Percentiles rank a stretch among this genome's conserved stretches.
These are phyloP conservation scores for Oxyria digyna DNA, from an alignment of 148 eudicot species.

Conservation along the genomic window DNA sequence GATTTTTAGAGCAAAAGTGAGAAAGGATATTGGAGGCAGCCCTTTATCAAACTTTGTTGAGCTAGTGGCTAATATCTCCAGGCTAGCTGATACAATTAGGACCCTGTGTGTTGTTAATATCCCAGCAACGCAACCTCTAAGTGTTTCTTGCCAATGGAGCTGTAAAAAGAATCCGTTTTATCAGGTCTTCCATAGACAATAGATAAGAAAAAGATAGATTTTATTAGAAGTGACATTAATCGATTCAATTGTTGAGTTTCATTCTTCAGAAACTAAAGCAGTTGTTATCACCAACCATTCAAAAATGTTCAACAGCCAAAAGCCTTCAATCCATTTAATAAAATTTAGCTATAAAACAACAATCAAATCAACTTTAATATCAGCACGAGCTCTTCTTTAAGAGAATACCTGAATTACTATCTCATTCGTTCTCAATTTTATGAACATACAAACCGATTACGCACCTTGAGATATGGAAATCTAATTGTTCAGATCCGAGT, in stretches of 20 bases:
- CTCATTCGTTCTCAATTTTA: slow-evolving; percentile 75
- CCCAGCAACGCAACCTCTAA: slow-evolving; percentile 86
- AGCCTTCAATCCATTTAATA: too few species aligned
- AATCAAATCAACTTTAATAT: neutral
- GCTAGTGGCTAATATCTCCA: slow-evolving; percentile 76
- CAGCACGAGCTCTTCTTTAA: neutral
- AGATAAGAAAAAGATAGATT: too few species aligned
- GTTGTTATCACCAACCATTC: too few species aligned
- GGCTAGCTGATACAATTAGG: slow-evolving; percentile 74
- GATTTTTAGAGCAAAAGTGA: neutral
- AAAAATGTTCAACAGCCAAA: too few species aligned
- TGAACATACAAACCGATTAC: too few species aligned
- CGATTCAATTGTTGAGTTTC: too few species aligned
- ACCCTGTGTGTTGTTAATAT: slow-evolving; percentile 77
- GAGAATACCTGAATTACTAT: slow-evolving; percentile 66
- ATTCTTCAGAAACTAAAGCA: too few species aligned
- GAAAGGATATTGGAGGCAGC: slow-evolving; percentile 89
- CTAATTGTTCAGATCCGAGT: too few species aligned
- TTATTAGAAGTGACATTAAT: too few species aligned
- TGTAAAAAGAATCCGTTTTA: slow-evolving; percentile 20
- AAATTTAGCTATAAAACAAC: too few species aligned
- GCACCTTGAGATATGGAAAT: too few species aligned
- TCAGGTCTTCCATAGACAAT: too few species aligned
- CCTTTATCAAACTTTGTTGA: slow-evolving; percentile 80
- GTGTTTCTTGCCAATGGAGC: slow-evolving; percentile 96